These are phyloP conservation scores for Tolypocladium album DNA, from an alignment of 2,329 filamentous ascomycete genomes.

Conservation along the genomic window DNA sequence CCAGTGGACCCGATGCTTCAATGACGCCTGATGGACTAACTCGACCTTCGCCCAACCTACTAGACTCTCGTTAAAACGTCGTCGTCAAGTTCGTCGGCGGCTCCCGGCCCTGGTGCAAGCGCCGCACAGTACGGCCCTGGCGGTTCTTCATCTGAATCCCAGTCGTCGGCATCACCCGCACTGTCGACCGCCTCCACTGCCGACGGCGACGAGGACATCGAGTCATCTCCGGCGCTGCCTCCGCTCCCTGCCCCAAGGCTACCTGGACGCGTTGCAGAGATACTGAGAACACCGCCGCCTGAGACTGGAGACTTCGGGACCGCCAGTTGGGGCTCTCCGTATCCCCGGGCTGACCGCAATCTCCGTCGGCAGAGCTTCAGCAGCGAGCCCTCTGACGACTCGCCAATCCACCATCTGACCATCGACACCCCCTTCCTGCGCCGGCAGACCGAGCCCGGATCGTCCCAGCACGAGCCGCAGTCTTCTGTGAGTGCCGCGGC, in stretches of 20 bases:
- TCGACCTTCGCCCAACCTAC: slow-evolving; percentile 3
- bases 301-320: slow-evolving; percentile 42
- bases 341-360: slow-evolving; percentile 53
- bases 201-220: slow-evolving; percentile 41
- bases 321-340: slow-evolving; percentile 87
- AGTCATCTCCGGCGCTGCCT: slow-evolving; percentile 47
- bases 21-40: slow-evolving; percentile 16
- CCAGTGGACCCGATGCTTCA: background rate
- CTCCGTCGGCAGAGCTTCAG: slow-evolving; percentile 41
- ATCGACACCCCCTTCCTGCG: slow-evolving; percentile 54
- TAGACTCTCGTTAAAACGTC: slow-evolving; percentile 43
- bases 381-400: slow-evolving; percentile 50
- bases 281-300: slow-evolving; percentile 43
- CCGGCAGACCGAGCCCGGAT: slow-evolving; percentile 36
- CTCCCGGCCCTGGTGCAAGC: slow-evolving; percentile 47
- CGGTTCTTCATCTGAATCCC: slow-evolving; percentile 22
- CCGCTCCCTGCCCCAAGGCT: slow-evolving; percentile 48
- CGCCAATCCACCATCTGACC: slow-evolving; percentile 49
- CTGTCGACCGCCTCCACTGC: slow-evolving; percentile 53
- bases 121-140: slow-evolving; percentile 44
- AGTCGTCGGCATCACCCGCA: slow-evolving; percentile 42
- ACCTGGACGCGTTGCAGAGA: slow-evolving; percentile 41
- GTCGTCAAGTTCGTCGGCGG: slow-evolving; percentile 35
- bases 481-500: slow-evolving; percentile 41
- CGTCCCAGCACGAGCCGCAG: slow-evolving; percentile 16